Base-by-base conservation (phyloP, 768 basidiomycete species). In the Phylloporus sp. region DNA sequence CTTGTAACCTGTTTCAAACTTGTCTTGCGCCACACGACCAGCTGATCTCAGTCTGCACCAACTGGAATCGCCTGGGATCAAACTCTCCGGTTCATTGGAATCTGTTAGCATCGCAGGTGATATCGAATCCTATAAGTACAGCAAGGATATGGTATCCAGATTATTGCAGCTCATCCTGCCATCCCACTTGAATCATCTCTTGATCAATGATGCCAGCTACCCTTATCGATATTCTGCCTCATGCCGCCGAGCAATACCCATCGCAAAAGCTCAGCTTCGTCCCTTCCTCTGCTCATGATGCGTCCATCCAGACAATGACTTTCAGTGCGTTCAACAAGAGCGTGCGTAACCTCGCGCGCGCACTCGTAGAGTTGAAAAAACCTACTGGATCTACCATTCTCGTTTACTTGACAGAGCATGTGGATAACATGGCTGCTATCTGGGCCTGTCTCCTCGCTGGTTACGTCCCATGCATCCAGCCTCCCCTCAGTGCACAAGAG, bases 391-490 rank as follows among this genome's bases (percentile, higher is more conserved):
- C 61, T 3, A 21, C 64, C 21, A 23, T 64, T 9, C 40, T 62
- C 10, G 52, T 63, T 1, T 63, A 63, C 28, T 32, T 65, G 34
- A 63, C 62, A 0, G 62, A 63, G 22, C 62, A 63, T 7, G 61
- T 60, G 42, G 62, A 65, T 34, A 63, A 55, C 27, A 65, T 63
- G 63, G 49, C 49, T 2, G 62, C 60, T 3, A 29, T 63, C n/a
- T 63, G 63, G 60, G 58, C 63, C 0, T 65, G 60, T 38, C 42
- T 63, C 0, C 42, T 63, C 3, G 63, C 63, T 0, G 62, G 62
- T 22, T 58, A 63, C 38, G 44, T 63, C 9, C 62, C 62, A 0
- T 63, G 63, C 52, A 29, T 63, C 28, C 63, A 65, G 26, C 62
- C 62, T n/a, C 49, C 58, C 4, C 44, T 63, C 8, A 63, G 63